These are phyloP conservation scores for Cladosporium sp. DNA, from an alignment of 2,329 filamentous ascomycete genomes.

Conservation along the genomic window DNA sequence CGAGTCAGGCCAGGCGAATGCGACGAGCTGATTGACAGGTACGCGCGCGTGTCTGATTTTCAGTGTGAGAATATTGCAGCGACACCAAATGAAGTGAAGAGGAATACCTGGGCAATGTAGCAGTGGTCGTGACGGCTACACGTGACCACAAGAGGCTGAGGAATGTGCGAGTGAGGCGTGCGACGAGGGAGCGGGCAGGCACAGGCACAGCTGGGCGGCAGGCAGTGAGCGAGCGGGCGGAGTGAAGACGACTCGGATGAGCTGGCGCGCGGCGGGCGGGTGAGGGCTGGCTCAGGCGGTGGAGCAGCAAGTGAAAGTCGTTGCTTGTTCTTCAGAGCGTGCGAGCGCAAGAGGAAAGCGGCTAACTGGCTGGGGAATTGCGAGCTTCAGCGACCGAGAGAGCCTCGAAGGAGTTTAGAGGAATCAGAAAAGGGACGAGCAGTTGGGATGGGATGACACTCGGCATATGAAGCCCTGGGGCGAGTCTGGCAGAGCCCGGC, in stretches of 20 bases:
- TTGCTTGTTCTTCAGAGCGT: neutral
- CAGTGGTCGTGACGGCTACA: neutral
- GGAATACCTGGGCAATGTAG: neutral
- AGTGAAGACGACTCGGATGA: neutral
- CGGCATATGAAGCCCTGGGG: conserved; percentile 8
- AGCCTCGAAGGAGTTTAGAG: conserved; percentile 11
- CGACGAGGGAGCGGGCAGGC: neutral
- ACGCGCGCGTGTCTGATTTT: neutral
- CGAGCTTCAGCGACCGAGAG: neutral
- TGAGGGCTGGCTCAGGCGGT: neutral
- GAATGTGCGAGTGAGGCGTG: neutral
- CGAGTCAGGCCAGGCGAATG: neutral
- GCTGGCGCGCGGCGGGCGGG: neutral
- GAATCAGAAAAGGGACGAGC: conserved; percentile 13
- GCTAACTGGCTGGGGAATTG: conserved; percentile 10
- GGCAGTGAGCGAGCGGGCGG: neutral
- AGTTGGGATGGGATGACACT: conserved; percentile 3
- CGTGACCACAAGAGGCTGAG: conserved; percentile 2
- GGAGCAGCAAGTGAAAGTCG: neutral
- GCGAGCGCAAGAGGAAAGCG: neutral
- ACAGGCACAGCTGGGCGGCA: neutral
- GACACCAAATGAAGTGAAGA: neutral
- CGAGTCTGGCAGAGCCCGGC: neutral
- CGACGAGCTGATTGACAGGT: neutral
- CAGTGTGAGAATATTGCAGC: neutral